Base-by-base conservation (phyloP, 106 monocot genomes). In the Allium fistulosum region DNA sequence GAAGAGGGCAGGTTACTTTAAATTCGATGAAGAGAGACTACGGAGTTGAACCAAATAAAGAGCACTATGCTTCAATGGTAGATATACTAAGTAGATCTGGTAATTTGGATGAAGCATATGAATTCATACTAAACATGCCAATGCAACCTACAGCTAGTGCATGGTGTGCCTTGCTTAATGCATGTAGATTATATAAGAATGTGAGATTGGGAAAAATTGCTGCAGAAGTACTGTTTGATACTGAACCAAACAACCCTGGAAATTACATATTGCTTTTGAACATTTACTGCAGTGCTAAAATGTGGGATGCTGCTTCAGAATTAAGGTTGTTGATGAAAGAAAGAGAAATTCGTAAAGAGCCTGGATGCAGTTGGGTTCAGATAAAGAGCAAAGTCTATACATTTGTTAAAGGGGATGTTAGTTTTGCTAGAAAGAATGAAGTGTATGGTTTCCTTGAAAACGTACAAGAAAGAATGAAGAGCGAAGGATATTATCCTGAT, bases 51-150 rank as follows among this genome's bases (percentile, higher is more conserved):
- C 84, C 84, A 5, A 68, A 82, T 59, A 74, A 73, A 1, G 82
- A 87, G 26, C 91, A 92, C 18, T 78, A 92, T 74, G 84, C 87
- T n/a, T 92, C 84, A 52, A 84, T 92, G 82, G 75, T 78, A 26
- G 91, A 92, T 48, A 50, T 92, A 17, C 58, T 91, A 37, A 70
- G 87, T 17, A 79, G 91, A 14, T 69, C 87, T 14, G 84, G 91
- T 26, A 68, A 61, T 53, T 75, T 91, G 1, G 16, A 77, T 13
- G 75, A 82, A 49, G 91, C 87, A 27, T 82, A 91, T 49, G 68
- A 77, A 49, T 84, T 87, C 49, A 79, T 87, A 26, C 76, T 71
- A 53, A 70, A 17, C 8, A 87, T 87, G 86, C 84, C 91, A n/a
- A 68, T 87, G 64, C 51, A 82, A 26, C 87, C 82, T 14, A 78